Evolutionary conservation across 306 rosid genomes (phyloP).

Genomic region (Trifolium pratense): DNA sequence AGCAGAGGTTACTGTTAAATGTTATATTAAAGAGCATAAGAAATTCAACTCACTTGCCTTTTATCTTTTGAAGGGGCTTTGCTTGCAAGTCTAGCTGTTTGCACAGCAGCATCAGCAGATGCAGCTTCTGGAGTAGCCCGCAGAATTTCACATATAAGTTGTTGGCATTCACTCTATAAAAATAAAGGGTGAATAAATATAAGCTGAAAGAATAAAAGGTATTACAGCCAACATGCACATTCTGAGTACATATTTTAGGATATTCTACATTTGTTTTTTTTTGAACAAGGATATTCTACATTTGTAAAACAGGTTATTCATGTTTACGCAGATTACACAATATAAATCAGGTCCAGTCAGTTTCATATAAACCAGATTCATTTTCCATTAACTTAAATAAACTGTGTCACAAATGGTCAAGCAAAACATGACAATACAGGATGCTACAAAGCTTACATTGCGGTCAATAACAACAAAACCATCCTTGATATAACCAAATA

Average conservation of each 20-base stretch:
- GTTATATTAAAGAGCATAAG: constrained; percentile 35
- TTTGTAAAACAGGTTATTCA: constrained; percentile 6
- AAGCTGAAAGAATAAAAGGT: constrained; percentile 31
- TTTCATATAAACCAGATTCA: constrained; percentile 13
- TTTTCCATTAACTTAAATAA: constrained; percentile 29
- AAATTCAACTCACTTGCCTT: constrained; percentile 66
- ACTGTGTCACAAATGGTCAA: constrained; percentile 20
- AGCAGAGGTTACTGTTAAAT: constrained; percentile 20
- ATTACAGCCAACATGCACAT: constrained; percentile 9
- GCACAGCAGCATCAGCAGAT: constrained; percentile 98
- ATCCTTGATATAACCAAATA: constrained; percentile 25
- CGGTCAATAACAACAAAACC: constrained; percentile 12
- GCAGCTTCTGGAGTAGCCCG: constrained; percentile 99
- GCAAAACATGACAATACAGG: constrained; percentile 20
- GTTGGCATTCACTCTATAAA: constrained; percentile 96
- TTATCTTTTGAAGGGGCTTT: constrained; percentile 91
- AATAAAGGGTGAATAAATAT: constrained; percentile 38
- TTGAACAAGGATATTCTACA: too few relatives aligned
- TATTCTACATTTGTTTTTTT: constrained; percentile 1
- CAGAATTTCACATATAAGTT: constrained; percentile 94
- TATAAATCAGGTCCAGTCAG: not conserved
- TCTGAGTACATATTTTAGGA: constrained; percentile 24
- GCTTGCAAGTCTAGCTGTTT: constrained; percentile 96
- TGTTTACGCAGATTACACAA: constrained; percentile 18
- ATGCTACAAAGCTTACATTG: constrained; percentile 6